phyloP scores from a whole-genome alignment of 352 stramenopile species.

The Pilasporangium apinafurcum region DNA sequence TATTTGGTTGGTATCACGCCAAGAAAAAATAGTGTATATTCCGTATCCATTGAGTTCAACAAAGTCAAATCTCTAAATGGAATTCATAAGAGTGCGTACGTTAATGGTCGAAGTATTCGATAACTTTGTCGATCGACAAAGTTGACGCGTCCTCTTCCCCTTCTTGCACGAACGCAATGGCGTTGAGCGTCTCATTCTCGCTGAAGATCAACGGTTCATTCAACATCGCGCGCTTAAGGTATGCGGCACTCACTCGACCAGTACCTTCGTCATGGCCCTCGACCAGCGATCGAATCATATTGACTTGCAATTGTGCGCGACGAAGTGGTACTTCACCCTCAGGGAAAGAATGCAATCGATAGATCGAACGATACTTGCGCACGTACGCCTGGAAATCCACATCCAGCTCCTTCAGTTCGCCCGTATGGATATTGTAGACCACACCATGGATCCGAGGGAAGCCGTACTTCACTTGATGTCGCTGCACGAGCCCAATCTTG shows the following conservation, averaged over 20 bases:
- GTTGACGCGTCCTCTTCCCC: constrained; percentile 9
- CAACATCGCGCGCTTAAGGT: constrained; percentile 55
- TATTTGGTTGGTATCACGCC: too few relatives aligned
- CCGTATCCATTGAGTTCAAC: too few relatives aligned
- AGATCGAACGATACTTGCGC: constrained; percentile 71
- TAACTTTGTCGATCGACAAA: too few relatives aligned
- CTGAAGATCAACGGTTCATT: constrained; percentile 80
- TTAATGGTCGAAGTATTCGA: constrained; percentile 67
- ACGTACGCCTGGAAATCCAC: constrained; percentile 81
- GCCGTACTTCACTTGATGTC: constrained; percentile 82
- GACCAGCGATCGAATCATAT: constrained; percentile 61
- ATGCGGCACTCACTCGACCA: constrained; percentile 45
- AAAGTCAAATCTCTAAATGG: too few relatives aligned
- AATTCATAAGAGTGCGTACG: too few relatives aligned
- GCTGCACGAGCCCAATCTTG: constrained; percentile 87
- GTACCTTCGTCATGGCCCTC: constrained; percentile 58
- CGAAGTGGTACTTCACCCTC: constrained; percentile 28
- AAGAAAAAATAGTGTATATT: too few relatives aligned
- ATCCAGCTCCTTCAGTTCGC: constrained; percentile 79
- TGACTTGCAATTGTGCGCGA: constrained; percentile 60
- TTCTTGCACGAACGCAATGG: constrained; percentile 42
- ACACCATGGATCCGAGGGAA: constrained; percentile 87
- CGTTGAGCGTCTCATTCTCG: constrained; percentile 53
- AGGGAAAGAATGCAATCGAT: constrained; percentile 75
- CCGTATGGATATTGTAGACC: constrained; percentile 80